A percentile compares a stretch with the other conserved stretches of the same genome.
Evolutionary conservation across 169 alveolate genomes (phyloP).

Genomic region (Sarcocystis neurona): DNA sequence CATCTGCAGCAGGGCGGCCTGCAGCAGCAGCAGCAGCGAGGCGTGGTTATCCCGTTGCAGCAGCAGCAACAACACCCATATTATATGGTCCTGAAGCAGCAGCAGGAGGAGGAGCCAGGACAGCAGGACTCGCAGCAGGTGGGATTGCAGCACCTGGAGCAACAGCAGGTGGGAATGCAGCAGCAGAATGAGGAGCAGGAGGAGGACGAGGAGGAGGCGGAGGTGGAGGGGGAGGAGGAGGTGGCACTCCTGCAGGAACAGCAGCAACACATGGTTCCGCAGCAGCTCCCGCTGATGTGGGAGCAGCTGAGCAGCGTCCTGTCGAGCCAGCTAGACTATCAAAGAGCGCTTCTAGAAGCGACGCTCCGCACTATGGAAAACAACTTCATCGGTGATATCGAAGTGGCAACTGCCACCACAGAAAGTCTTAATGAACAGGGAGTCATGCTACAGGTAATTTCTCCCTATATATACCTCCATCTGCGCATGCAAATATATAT

Average conservation of each 20-base stretch:
- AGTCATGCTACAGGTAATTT: constrained; percentile 21
- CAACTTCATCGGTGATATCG: constrained; percentile 22
- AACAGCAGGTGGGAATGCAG: background rate
- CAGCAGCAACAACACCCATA: no score
- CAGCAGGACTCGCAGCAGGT: background rate
- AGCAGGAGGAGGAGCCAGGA: background rate
- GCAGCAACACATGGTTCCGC: background rate
- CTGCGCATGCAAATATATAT: no score
- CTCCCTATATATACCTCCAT: no score
- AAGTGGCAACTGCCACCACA: constrained; percentile 30
- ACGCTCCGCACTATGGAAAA: background rate
- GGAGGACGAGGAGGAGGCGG: background rate
- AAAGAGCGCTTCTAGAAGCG: background rate
- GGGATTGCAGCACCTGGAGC: background rate
- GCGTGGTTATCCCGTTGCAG: no score
- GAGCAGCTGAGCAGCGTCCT: constrained; percentile 28
- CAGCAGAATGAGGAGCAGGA: background rate
- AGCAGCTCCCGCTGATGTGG: background rate
- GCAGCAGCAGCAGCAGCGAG: no score
- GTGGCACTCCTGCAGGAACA: background rate
- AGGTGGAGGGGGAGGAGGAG: background rate
- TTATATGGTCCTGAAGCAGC: background rate
- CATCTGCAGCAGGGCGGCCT: no score
- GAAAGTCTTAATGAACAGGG: constrained; percentile 30
- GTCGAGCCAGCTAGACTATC: constrained; percentile 25